Base-by-base conservation (phyloP, 2,329 filamentous ascomycete genomes). In the Colletotrichum lupini region DNA sequence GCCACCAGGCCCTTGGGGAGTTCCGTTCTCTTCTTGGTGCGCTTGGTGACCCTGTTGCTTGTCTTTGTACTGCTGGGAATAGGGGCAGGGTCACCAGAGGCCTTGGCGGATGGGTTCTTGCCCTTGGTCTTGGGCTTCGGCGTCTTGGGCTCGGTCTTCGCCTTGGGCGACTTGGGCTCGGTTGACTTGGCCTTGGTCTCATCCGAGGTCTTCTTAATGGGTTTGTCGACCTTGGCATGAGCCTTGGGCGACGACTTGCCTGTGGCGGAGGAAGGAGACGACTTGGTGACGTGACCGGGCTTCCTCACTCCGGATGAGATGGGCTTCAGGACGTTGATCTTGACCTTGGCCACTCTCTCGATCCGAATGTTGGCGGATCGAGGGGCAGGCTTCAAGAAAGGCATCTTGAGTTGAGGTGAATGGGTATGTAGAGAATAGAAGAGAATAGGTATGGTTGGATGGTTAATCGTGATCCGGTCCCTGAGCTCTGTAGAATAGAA, bases 381-480 rank as follows among this genome's bases (percentile, higher is more conserved):
- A 3, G 30, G 2, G 22, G 8, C 24, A 0, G 61, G 14, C 30
- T 64, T 64, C 14, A 32, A 8, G 14, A 55, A 12, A n/a, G 61
- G 14, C 61, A 64, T 64, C 8, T 2, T 37, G 28, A 49, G 19
- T 49, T 4, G 19, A 19, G 42, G n/a, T 9, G 42, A 49, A 11
- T 3, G 19, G 7, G 19, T n/a, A 12, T 16, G 9, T 12, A 11
- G 28, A 53, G 24, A 26, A 26, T 12, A n/a, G 8, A 19, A 26
- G 35, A n/a, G 22, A 28, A 8, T 19, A 19, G 37, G 37, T 42
- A 2, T 6, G 14, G 16, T 42, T 42, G 37, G 14, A 16, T 42
- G 16, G 5, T 3, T 0, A 6, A 6, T 5, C 5, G 37, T 19
- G 37, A 19, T 42, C 2, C 0, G 16, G 7, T 49, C 9, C 1